Evolutionary conservation across 805 yeast genomes (phyloP), one percentile per base, ranked within the genome.

Genomic region (Candida coquimbonensis): DNA sequence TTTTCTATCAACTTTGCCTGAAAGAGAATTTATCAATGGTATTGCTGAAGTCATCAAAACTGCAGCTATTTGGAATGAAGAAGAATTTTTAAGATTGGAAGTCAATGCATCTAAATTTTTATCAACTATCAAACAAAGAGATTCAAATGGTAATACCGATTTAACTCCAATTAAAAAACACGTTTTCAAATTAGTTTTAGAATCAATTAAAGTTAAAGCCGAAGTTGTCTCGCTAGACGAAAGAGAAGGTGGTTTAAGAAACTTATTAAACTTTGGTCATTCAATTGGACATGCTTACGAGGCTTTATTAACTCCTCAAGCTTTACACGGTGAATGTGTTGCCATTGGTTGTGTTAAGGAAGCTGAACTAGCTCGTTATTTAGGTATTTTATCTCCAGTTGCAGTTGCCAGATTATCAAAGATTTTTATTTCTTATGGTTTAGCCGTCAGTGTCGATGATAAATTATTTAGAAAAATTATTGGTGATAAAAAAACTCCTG

Each of bases 21-120:
- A 81, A 43, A 79, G 99, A 57, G 98, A 93, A 65, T 88, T 93
- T 64, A 87, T 93, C 57, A 93, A 93, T 61, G 99, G 99, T 50
- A 93, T 93, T 90, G 96, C 96, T 5, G 99, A 93, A 67, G 96
- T 93, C 41, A 83, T 93, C 56, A 93, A 93, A 68, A 93, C 99
- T 14, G 98, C 98, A 19, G 96, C 97, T 25, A 90, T 93, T 59
- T 93, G 98, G 98, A 83, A 90, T 62, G 96, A 86, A 52, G 72
- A 60, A 0, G 99, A 93, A 61, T 93, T 93, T 63, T 70, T 82
- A 37, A 74, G 98, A 53, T 75, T 93, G 49, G 99, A 93, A 65
- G 66, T 72, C 31, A 80, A 88, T 60, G 81, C 96, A 27, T 74
- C 77, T 36, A 63, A 65, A 12, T 90, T 93, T 61, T 72, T 87